These are phyloP conservation scores for Thalassiosira hispida DNA, from an alignment of 352 stramenopile species.

Conservation along the genomic window DNA sequence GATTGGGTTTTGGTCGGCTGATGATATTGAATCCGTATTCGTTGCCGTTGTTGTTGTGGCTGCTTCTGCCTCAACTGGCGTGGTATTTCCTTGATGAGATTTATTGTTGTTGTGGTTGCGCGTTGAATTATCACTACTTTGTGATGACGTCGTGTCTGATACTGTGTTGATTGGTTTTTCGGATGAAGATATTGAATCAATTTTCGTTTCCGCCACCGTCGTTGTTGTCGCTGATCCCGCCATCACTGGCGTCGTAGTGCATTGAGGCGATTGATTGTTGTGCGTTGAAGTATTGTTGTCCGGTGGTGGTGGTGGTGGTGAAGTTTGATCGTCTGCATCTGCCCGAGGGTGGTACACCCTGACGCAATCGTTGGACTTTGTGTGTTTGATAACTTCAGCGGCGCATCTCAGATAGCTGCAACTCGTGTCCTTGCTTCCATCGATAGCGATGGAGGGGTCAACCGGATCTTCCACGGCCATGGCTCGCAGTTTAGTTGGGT, in stretches of 20 bases:
- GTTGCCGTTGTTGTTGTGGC: too few species aligned
- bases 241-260: background rate
- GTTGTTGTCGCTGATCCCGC: background rate
- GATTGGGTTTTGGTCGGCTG: conserved; percentile 7
- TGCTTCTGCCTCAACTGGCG: too few species aligned
- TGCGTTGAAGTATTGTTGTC: background rate
- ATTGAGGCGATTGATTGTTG: too few species aligned
- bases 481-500: too few species aligned
- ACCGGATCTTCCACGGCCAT: too few species aligned
- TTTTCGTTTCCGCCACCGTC: background rate
- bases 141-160: too few species aligned
- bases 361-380: conserved; percentile 24
- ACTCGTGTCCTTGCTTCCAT: background rate
- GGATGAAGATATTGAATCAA: too few species aligned
- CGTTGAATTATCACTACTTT: background rate
- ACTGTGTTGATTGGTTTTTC: background rate
- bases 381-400: conserved; percentile 23
- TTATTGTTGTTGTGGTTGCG: background rate
- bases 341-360: conserved; percentile 7
- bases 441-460: too few species aligned
- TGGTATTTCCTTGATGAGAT: too few species aligned
- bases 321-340: background rate
- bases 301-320: background rate
- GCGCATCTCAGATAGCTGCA: conserved; percentile 34
- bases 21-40: too few species aligned